Conservation (phyloP, 441 rosid species). For the Populus hybrid region DNA sequence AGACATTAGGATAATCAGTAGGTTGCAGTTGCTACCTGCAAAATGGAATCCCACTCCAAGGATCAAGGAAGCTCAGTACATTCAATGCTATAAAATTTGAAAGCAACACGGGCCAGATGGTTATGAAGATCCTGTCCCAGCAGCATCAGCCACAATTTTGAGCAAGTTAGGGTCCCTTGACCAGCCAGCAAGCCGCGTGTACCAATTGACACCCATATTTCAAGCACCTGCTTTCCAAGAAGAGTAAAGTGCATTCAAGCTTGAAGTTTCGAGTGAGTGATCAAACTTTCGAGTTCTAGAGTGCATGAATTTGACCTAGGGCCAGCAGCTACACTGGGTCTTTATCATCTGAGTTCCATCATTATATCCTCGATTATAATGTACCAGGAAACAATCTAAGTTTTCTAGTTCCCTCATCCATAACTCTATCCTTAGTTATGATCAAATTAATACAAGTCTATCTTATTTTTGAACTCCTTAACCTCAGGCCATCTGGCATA, state of each 20-base stretch:
- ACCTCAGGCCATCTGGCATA: background rate
- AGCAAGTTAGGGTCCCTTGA: conserved; percentile 27
- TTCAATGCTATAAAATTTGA: background rate
- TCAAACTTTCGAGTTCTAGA: background rate
- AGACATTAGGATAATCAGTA: background rate
- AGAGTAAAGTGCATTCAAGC: background rate
- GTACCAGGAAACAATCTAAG: background rate
- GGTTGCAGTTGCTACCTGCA: conserved; percentile 2
- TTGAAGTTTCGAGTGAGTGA: background rate
- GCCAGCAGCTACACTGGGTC: no score
- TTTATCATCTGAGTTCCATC: no score
- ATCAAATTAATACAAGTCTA: background rate
- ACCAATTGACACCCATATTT: conserved; percentile 20
- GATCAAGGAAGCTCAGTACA: background rate
- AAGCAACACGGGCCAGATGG: background rate
- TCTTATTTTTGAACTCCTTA: background rate
- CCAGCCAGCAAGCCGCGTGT: conserved; percentile 36
- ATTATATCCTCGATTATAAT: no score
- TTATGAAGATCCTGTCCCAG: background rate
- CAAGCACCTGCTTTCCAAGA: conserved; percentile 10
- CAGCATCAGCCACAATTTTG: background rate
- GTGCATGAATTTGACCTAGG: background rate
- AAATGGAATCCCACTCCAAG: conserved; percentile 4
- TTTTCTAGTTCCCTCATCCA: background rate
- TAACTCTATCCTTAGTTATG: background rate